Percentiles rank a stretch among this genome's conserved stretches.
Conservation (phyloP, 1,139 yeast genomes). For the Suhomyces panamericanus region DNA sequence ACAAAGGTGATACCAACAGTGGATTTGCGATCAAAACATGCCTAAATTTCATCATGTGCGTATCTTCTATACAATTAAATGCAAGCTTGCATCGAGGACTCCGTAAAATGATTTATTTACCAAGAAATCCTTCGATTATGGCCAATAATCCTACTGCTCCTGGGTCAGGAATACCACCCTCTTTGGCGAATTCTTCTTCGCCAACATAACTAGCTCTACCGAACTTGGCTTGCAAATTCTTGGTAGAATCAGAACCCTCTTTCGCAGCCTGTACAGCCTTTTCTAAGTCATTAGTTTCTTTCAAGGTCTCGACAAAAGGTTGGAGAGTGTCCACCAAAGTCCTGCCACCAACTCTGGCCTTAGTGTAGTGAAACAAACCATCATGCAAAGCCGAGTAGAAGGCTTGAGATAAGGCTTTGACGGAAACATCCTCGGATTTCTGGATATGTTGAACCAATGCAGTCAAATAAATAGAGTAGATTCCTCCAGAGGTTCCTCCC, state of each 20-base stretch:
- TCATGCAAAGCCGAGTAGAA: conserved; percentile 52
- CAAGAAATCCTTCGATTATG: conserved; percentile 52
- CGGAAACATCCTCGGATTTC: conserved; percentile 30
- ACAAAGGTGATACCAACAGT: conserved; percentile 8
- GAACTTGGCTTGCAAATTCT: conserved; percentile 74
- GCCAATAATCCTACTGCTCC: conserved; percentile 86
- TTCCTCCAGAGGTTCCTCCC: conserved; percentile 98
- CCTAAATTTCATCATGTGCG: neutral
- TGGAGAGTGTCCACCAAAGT: conserved; percentile 85
- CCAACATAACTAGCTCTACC: conserved; percentile 92
- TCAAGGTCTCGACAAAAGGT: conserved; percentile 74
- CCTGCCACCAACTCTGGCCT: conserved; percentile 87
- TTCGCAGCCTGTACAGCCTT: conserved; percentile 69
- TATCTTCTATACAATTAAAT: neutral
- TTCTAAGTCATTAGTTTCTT: conserved; percentile 47
- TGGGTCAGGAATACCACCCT: conserved; percentile 83
- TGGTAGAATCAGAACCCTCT: conserved; percentile 75
- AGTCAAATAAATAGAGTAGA: conserved; percentile 79
- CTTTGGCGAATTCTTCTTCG: conserved; percentile 50
- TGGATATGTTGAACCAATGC: conserved; percentile 50
- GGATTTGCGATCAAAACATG: neutral
- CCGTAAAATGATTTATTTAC: neutral
- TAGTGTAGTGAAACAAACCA: conserved; percentile 74
- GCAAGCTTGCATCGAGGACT: neutral
- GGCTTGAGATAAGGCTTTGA: conserved; percentile 27